Evolutionary conservation across 257 asterid species (phyloP).

Genomic region (Ligustrum vulgare): DNA sequence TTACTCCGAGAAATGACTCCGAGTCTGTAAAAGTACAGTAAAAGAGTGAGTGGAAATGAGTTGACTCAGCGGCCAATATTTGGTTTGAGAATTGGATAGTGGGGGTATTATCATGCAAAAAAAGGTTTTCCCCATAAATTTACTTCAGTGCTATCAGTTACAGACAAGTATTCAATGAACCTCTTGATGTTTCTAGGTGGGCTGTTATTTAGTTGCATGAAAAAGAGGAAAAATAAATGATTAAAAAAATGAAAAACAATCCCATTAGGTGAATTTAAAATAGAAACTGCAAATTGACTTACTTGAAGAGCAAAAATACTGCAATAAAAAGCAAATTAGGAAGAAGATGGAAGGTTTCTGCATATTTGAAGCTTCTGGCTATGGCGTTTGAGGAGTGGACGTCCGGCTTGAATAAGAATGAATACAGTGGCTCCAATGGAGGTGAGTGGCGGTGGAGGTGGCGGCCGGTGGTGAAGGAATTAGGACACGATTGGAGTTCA

Average conservation of each 20-base stretch:
- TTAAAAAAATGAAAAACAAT: background rate
- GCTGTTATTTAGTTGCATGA: background rate
- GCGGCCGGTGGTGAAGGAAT: background rate
- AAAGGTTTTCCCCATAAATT: background rate
- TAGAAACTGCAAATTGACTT: background rate
- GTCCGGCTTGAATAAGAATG: background rate
- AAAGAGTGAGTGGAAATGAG: background rate
- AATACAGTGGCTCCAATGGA: background rate
- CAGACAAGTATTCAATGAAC: background rate
- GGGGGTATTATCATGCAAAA: too few relatives aligned
- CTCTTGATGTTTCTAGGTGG: background rate
- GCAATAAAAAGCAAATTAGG: background rate
- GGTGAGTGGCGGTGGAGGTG: background rate
- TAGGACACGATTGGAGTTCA: background rate
- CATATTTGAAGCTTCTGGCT: background rate
- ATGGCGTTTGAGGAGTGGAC: background rate
- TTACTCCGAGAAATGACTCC: conserved; percentile 79
- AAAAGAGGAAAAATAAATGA: background rate
- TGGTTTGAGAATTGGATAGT: background rate
- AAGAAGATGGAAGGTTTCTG: background rate
- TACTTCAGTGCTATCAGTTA: background rate
- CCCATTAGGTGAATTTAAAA: background rate
- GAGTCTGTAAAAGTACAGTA: conserved; percentile 40
- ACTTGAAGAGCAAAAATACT: background rate
- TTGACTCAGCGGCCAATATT: background rate